Base-by-base conservation (phyloP, 495 filamentous ascomycete species). In the Penicillium diatomitis region DNA sequence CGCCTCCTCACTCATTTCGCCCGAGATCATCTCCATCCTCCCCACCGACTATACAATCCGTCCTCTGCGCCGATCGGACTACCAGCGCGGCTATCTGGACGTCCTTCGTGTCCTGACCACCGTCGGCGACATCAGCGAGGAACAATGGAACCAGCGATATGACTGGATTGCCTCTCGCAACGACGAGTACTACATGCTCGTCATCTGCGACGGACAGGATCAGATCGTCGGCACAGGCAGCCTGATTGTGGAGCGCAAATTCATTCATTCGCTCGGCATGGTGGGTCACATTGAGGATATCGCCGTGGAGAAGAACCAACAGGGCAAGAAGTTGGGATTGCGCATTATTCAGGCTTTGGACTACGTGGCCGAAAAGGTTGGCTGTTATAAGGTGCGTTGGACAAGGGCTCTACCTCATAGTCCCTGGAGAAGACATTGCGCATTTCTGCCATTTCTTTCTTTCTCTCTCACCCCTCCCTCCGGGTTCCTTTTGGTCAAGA, bases 271-370 rank as follows among this genome's bases (percentile, higher is more conserved):
- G 8, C 62, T 75, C 6, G 72, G 72, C 5, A 53, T 73, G 54
- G 90, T 96, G n/a, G 92, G 91, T 2, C 92, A 98, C 64, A 95
- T 98, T 70, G 92, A 98, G 70, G 92, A 98, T 67, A 96, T 98
- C 68, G 89, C 92, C 6, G 91, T 98, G 28, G 81, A 85, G 52
- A 86, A 89, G 67, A 84, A 88, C 48, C 90, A 96, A 67, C 92
- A 97, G 67, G 92, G 92, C 47, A 96, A 96, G 78, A 96, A 95
- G 69, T 74, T 98, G 36, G 92, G 92, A 3, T 70, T 96, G 63
- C 79, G 86, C 50, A 83, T 98, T 47, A 97, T 98, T 56, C 86
- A 97, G 74, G 88, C 92, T 4, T 77, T 98, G 58, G 92, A 97
- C 70, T 84, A 77, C 66, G 82, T 96, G 49, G 88, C 88, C 47